These are phyloP conservation scores for Daedalea quercina DNA, from an alignment of 768 basidiomycete species.

Conservation along the genomic window DNA sequence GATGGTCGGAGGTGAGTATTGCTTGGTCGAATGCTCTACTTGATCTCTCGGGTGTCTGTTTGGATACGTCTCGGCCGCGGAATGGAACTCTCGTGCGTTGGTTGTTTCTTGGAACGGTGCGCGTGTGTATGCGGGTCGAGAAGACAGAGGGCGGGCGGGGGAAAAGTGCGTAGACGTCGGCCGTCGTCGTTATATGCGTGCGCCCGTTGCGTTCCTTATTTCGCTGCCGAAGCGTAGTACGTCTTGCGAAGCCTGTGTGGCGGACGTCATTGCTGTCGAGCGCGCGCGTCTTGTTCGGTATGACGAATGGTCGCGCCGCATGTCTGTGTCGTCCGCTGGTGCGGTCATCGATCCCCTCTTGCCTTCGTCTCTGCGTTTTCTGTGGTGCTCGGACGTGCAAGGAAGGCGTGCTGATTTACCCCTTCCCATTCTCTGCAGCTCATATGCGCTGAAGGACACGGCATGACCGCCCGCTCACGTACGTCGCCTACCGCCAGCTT, in stretches of 20 bases:
- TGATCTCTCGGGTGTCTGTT: too few relatives aligned
- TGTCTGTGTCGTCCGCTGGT: not conserved
- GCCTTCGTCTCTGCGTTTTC: not conserved
- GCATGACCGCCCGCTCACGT: not conserved
- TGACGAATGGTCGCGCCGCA: not conserved
- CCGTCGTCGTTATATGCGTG: too few relatives aligned
- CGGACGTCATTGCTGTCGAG: not conserved
- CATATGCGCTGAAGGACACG: conserved; percentile 7
- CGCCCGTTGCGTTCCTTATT: too few relatives aligned
- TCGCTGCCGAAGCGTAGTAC: too few relatives aligned
- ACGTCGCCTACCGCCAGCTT: not conserved
- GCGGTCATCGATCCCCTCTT: not conserved
- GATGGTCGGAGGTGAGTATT: conserved; percentile 22
- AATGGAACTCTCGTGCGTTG: too few relatives aligned
- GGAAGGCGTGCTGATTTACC: conserved; percentile 4
- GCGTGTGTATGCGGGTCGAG: too few relatives aligned
- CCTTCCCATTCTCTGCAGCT: conserved; percentile 1
- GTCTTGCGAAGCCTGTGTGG: too few relatives aligned
- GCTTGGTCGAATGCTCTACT: not conserved
- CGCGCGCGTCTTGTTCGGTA: not conserved
- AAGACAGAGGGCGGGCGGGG: too few relatives aligned
- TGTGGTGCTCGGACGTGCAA: not conserved
- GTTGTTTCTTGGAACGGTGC: too few relatives aligned
- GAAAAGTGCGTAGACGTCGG: too few relatives aligned
- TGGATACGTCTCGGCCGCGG: too few relatives aligned